Conservation (phyloP, 2,329 filamentous ascomycete species). For the Achaetomium macrosporum region DNA sequence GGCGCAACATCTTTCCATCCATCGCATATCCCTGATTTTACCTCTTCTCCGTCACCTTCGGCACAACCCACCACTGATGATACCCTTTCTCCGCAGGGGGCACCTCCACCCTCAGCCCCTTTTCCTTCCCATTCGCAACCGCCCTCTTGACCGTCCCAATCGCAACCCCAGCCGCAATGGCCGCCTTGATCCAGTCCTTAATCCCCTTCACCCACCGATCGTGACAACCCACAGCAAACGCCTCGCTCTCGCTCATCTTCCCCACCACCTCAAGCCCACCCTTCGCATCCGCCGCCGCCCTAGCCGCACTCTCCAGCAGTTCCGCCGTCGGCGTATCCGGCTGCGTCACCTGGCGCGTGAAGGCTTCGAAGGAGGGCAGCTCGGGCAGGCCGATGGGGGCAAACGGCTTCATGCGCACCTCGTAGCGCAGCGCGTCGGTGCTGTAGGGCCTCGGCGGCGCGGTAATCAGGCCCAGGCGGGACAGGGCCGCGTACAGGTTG, state of each 20-base stretch:
- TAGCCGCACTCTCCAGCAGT: conserved; percentile 42
- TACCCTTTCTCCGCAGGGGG: conserved; percentile 49
- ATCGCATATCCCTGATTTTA: not conserved
- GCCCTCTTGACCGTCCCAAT: conserved; percentile 55
- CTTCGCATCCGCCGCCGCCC: conserved; percentile 42
- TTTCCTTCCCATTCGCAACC: conserved; percentile 25
- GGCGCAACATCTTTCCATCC: too few relatives aligned
- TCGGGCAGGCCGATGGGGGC: conserved; percentile 61
- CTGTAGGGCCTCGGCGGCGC: conserved; percentile 57
- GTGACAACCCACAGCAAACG: conserved; percentile 52
- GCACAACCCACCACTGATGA: conserved; percentile 62
- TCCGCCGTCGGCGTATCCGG: conserved; percentile 33
- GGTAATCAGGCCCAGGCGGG: conserved; percentile 51
- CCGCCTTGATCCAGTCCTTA: conserved; percentile 60
- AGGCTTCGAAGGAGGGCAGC: conserved; percentile 59
- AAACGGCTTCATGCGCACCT: conserved; percentile 84
- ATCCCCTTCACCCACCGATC: conserved; percentile 56
- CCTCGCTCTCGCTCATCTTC: conserved; percentile 45
- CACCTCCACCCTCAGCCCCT: conserved; percentile 42
- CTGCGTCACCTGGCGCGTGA: conserved; percentile 40
- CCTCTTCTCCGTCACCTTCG: conserved; percentile 34
- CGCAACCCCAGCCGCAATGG: conserved; percentile 63
- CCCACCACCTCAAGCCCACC: conserved; percentile 52
- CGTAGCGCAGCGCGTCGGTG: conserved; percentile 63
- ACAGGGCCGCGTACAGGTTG: conserved; percentile 61